Base-by-base conservation (phyloP, 768 basidiomycete genomes). In the Kwoniella newhampshirensis region DNA sequence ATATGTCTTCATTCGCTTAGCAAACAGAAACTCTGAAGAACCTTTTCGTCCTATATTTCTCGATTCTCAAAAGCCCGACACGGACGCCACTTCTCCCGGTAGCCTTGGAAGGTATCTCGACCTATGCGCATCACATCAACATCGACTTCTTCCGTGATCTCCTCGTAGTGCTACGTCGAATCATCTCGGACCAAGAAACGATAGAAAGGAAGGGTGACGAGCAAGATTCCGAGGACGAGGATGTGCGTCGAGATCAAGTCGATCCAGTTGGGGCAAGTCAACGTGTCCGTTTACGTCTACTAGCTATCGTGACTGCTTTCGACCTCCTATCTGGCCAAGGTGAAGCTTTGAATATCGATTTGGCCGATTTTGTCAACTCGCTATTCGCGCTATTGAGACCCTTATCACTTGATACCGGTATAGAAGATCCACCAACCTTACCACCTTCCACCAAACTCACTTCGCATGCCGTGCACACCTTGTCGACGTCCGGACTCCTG, bases 1-100 rank as follows among this genome's bases (percentile, higher is more conserved):
- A 6, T 13, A 6, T 32, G 13, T 32, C 6, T 6, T 32, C 13
- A 32, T 32, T 51, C 32, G 18, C 44, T 9, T 28, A 44, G 92
- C 93, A 96, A 81, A 98, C 93, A 18, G 96, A 99, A 80, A 97
- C 94, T 48, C 82, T 99, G 65, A 98, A 99, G 76, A 85, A 97
- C 62, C 82, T 98, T 44, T 99, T 99, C 76, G 91, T 91, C 17
- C 81, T 99, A 44, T 99, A 99, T 79, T 98, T 99, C 78, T 86
- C 88, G 60, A 88, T 98, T 66, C 81, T 99, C 64, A 99, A 98
- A 78, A 86, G 85, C 73, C 85, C 89, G 11, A 81, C 79, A 21
- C 85, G 87, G 28, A 88, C 88, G 1, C 79, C 78, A 3, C 81
- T 98, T 8, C 81, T 98, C 13, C 86, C 91, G 20, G 83, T 88